Conservation (phyloP, 768 basidiomycete genomes). For the Astraeus odoratus region DNA sequence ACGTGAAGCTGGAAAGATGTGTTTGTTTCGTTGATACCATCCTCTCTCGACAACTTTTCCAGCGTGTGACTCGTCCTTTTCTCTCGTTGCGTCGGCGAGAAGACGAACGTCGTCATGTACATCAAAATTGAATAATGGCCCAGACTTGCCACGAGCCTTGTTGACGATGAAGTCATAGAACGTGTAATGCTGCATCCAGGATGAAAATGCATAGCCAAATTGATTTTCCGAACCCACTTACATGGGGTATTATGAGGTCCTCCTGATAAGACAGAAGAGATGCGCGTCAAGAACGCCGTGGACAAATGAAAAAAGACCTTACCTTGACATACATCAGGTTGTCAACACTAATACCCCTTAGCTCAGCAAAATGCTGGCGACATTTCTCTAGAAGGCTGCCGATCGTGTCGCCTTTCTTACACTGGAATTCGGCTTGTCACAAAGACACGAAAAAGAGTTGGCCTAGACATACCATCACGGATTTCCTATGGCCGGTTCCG, state of each 20-base stretch:
- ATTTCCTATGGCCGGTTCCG: slow-evolving; percentile 93
- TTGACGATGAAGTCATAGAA: slow-evolving; percentile 99
- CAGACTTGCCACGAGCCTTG: slow-evolving; percentile 97
- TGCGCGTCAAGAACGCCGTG: slow-evolving; percentile 4
- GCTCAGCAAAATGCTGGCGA: slow-evolving; percentile 85
- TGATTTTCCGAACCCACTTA: slow-evolving; percentile 30
- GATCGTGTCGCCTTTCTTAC: slow-evolving; percentile 94
- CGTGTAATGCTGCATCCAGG: slow-evolving; percentile 73
- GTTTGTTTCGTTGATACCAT: slow-evolving; percentile 94
- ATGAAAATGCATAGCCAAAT: background rate
- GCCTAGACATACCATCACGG: slow-evolving; percentile 61
- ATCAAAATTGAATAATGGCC: slow-evolving; percentile 97
- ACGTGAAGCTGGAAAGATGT: slow-evolving; percentile 93
- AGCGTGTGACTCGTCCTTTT: slow-evolving; percentile 98
- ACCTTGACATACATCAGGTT: slow-evolving; percentile 99
- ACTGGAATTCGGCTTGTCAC: slow-evolving; percentile 41
- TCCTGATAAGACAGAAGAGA: slow-evolving; percentile 47
- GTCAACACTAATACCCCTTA: slow-evolving; percentile 84
- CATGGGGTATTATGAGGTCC: slow-evolving; percentile 96
- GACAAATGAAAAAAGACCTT: slow-evolving; percentile 12
- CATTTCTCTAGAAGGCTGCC: slow-evolving; percentile 88
- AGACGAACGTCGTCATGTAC: slow-evolving; percentile 97
- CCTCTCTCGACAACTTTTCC: slow-evolving; percentile 97
- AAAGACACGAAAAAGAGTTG: background rate
- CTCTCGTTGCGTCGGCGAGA: slow-evolving; percentile 87